Conservation (phyloP, 208 protist genomes). For the Trypanosoma brucei region DNA sequence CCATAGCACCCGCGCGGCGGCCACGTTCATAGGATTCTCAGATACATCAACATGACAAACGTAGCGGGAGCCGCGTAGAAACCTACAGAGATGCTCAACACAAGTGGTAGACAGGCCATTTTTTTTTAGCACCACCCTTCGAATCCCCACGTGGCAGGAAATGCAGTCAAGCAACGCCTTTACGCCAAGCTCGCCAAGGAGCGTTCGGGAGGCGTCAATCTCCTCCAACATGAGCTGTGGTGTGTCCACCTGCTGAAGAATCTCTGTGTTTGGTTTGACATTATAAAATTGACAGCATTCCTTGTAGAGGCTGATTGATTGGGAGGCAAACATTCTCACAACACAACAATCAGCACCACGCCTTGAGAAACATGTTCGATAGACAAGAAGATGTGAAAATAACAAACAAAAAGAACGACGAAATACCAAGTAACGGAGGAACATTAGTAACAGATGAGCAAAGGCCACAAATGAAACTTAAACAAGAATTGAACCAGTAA, state of each 20-base stretch:
- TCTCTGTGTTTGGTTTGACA: slow-evolving; percentile 67
- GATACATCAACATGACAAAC: slow-evolving; percentile 60
- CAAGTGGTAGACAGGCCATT: slow-evolving; percentile 60
- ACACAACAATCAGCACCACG: background rate
- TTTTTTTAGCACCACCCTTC: slow-evolving; percentile 46
- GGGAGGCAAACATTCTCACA: slow-evolving; percentile 9
- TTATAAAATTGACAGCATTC: slow-evolving; percentile 59
- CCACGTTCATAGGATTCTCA: slow-evolving; percentile 61
- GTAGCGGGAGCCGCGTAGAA: slow-evolving; percentile 35
- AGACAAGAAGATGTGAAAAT: slow-evolving; percentile 7
- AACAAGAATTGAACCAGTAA: too few species aligned
- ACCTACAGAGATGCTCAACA: slow-evolving; percentile 55
- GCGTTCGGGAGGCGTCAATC: slow-evolving; percentile 73
- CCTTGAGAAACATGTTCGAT: slow-evolving; percentile 12
- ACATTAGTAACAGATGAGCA: background rate
- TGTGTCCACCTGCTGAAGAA: slow-evolving; percentile 45
- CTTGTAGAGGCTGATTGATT: slow-evolving; percentile 33
- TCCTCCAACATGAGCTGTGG: slow-evolving; percentile 43
- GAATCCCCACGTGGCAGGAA: slow-evolving; percentile 49
- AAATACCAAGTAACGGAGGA: background rate
- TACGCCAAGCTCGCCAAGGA: slow-evolving; percentile 65
- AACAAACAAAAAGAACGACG: background rate
- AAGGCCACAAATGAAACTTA: too few species aligned
- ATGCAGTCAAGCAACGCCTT: slow-evolving; percentile 70
- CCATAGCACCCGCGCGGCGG: slow-evolving; percentile 64